These are phyloP conservation scores for Luzula sylvatica DNA, from an alignment of 176 grass and related monocot species.

Conservation along the genomic window DNA sequence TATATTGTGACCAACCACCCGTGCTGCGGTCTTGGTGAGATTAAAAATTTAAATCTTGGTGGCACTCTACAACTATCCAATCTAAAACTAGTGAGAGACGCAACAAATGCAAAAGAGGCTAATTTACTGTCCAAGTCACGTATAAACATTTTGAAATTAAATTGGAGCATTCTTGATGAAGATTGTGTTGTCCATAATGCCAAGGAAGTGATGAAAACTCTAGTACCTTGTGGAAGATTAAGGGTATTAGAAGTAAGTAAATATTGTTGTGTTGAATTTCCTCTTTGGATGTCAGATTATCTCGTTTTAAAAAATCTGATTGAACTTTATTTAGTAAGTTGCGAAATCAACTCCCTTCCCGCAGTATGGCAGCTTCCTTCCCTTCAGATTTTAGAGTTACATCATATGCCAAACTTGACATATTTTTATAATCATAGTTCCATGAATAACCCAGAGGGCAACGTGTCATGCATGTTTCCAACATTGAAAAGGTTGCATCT, in stretches of 20 bases:
- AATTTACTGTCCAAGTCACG: not conserved
- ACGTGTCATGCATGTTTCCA: not conserved
- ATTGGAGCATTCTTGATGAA: not conserved
- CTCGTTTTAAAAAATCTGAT: conserved; percentile 3
- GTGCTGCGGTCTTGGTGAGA: conserved; percentile 9
- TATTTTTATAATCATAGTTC: not conserved
- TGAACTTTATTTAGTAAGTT: not conserved
- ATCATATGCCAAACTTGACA: not conserved
- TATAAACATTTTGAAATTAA: not conserved
- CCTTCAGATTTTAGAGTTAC: not conserved
- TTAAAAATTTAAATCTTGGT: conserved; percentile 18
- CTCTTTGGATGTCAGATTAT: conserved; percentile 8
- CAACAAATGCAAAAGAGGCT: not conserved
- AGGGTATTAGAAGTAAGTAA: not conserved
- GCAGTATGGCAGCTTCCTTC: conserved; percentile 16
- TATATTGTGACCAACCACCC: not conserved
- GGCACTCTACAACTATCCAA: not conserved
- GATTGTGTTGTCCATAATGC: not conserved
- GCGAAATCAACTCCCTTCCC: conserved; percentile 4
- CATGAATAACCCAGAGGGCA: not conserved
- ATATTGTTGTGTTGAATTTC: not conserved
- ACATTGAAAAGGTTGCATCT: not conserved
- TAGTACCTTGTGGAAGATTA: conserved; percentile 2
- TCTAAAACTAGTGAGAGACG: not conserved
- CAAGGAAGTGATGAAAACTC: conserved; percentile 12